Conservation (phyloP, 2,329 filamentous ascomycete species). For the Pyricularia grisea region DNA sequence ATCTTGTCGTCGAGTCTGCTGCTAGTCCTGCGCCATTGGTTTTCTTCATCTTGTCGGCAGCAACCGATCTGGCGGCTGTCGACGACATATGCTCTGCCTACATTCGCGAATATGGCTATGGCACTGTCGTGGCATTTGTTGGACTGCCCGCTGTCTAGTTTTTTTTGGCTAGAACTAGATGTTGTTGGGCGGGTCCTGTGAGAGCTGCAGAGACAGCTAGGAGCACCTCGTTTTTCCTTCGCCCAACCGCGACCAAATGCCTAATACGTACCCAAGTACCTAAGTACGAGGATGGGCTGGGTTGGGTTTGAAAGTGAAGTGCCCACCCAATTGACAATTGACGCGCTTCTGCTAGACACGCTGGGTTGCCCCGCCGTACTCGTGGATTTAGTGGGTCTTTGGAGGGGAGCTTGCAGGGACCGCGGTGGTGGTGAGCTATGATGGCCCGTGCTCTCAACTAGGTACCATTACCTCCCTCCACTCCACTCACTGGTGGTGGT, state of each 20-base stretch:
- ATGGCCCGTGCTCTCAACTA: background rate
- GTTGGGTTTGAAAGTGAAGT: background rate
- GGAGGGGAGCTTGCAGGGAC: background rate
- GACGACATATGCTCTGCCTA: constrained; percentile 31
- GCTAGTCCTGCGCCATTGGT: constrained; percentile 26
- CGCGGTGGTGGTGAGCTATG: background rate
- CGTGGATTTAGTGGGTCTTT: background rate
- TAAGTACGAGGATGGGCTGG: background rate
- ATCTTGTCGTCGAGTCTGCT: constrained; percentile 2
- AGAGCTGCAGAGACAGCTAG: background rate
- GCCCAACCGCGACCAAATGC: background rate
- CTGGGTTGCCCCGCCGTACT: background rate
- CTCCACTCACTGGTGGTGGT: background rate
- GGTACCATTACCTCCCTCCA: background rate
- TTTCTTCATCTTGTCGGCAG: constrained; percentile 26
- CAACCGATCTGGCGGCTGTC: constrained; percentile 26
- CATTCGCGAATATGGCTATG: constrained; percentile 14
- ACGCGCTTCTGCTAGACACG: background rate
- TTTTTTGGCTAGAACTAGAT: background rate
- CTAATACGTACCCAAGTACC: too few relatives aligned
- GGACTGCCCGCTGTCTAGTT: background rate
- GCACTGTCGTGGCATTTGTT: constrained; percentile 4
- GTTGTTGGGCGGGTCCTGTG: background rate
- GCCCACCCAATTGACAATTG: background rate
- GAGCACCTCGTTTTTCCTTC: background rate